A percentile compares a stretch with the other conserved stretches of the same genome.
phyloP scores from a whole-genome alignment of 441 rosid species.

The Jatropha podagrica region DNA sequence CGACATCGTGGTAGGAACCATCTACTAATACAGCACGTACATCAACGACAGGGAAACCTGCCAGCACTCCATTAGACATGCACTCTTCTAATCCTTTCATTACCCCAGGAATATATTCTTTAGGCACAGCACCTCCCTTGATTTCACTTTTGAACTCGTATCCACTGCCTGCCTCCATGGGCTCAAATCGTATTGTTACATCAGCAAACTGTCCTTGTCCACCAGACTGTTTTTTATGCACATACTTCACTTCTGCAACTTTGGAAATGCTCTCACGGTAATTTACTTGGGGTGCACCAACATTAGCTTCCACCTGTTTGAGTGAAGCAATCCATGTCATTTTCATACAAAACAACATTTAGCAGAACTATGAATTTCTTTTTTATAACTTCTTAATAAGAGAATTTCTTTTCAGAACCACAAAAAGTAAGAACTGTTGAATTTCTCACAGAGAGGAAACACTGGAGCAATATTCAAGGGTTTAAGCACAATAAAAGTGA shows the following conservation, averaged over 20 bases:
- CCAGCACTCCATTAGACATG: conserved; percentile 82
- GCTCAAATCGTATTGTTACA: conserved; percentile 84
- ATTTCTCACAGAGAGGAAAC: not conserved
- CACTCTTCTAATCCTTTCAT: conserved; percentile 94
- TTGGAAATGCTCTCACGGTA: conserved; percentile 97
- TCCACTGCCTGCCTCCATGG: conserved; percentile 78
- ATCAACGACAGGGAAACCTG: conserved; percentile 92
- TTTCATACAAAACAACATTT: not conserved
- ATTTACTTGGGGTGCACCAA: conserved; percentile 98
- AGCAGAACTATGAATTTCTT: not conserved
- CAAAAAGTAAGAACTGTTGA: not conserved
- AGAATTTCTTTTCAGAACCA: not conserved
- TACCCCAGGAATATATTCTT: conserved; percentile 87
- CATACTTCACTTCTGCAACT: conserved; percentile 73
- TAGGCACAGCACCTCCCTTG: conserved; percentile 95
- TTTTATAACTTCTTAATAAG: not conserved
- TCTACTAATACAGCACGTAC: conserved; percentile 80
- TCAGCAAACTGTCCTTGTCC: conserved; percentile 98
- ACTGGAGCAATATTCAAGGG: not conserved
- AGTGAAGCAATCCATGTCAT: conserved; percentile 18
- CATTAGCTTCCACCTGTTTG: conserved; percentile 85
- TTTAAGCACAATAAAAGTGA: not conserved
- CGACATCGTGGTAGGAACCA: conserved; percentile 94
- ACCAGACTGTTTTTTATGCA: conserved; percentile 95
- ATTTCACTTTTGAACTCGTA: conserved; percentile 96